Evolutionary conservation across 306 rosid genomes (phyloP), one percentile per base, ranked within the genome.

Genomic region (Quillaja saponaria): DNA sequence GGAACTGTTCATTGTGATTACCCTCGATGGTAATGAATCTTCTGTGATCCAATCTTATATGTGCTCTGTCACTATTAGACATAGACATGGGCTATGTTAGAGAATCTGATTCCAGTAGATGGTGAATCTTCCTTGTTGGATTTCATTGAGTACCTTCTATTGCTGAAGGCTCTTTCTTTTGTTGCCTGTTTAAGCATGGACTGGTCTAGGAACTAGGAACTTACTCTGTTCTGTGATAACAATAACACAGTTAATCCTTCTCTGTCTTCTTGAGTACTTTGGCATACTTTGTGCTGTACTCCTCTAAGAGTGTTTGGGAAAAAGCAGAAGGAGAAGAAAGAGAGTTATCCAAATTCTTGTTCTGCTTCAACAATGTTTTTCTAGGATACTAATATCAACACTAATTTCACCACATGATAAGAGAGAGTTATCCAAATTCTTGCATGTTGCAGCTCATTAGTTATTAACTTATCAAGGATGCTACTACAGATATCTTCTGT

Each of bases 1-100:
- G 99, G 96, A 82, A 92, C 99, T 13, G 89, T 92, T 73, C 99
- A 89, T 65, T 92, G 99, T 74, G 95, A 82, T 60, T 92, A 92
- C 72, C 99, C 99, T 63, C 63, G 45, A 34, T 92, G 99, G 99
- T 92, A 88, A 42, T 72, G 63, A 71, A 63, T 52, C 56, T 28
- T 64, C 66, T 49, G 1, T 62, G 19, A 42, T 64, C 61, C 52
- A 31, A 40, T 57, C 69, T 16, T 69, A 58, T 37, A n/a, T 63
- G 37, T 42, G 49, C 50, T 35, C 55, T 69, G 51, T 51, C 38
- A 34, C 31, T 64, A 44, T 20, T 70, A 39, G 59, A 60, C 58
- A 45, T 47, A 72, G n/a, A 55, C 38, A 28, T 39, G 35, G 53
- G 14, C 20, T 60, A 48, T 50, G 55, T 34, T 64, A 44, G 40